phyloP scores from a whole-genome alignment of 768 basidiomycete species.

The Kwoniella shandongensis region DNA sequence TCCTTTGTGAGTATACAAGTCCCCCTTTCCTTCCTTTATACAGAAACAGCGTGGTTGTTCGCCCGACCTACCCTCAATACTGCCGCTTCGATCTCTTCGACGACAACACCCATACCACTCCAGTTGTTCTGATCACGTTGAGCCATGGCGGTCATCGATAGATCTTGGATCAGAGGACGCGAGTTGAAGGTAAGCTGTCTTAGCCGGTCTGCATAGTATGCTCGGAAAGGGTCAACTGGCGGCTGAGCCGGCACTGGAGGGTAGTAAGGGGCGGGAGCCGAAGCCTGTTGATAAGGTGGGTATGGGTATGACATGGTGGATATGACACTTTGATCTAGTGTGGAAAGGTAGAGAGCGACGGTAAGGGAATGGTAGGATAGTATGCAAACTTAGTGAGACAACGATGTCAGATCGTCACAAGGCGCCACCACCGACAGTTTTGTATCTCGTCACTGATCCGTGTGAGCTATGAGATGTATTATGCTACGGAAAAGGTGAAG shows the following conservation, averaged over 20 bases:
- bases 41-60: neutral
- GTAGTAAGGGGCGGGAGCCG: slow-evolving; percentile 4
- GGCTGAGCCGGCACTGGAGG: slow-evolving; percentile 8
- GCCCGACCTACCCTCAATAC: slow-evolving; percentile 42
- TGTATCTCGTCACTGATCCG: no score
- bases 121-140: slow-evolving; percentile 44
- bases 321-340: no score
- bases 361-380: no score
- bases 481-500: no score
- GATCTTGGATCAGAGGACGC: slow-evolving; percentile 84
- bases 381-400: no score
- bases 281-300: no score
- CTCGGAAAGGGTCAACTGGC: slow-evolving; percentile 41
- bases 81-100: slow-evolving; percentile 45
- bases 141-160: slow-evolving; percentile 76
- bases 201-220: slow-evolving; percentile 43
- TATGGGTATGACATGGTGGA: no score
- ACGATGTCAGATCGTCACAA: no score
- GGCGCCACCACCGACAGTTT: no score
- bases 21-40: neutral
- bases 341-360: no score
- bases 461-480: no score
- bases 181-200: slow-evolving; percentile 81
- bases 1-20: no score
- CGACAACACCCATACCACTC: slow-evolving; percentile 44